Conservation (phyloP, 148 eudicot species). For the Salicornia ramosissima region DNA sequence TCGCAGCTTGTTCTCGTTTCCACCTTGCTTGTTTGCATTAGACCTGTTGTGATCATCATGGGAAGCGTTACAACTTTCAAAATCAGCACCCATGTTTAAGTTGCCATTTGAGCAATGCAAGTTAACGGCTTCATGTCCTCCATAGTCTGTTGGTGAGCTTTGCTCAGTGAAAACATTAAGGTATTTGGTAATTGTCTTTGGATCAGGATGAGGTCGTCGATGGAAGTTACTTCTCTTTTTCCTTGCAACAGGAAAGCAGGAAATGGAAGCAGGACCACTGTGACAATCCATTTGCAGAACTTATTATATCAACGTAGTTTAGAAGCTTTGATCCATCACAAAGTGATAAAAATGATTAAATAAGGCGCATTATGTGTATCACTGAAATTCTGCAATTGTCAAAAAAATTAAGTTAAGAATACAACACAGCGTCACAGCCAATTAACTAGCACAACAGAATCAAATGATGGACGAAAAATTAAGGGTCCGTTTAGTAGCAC, state of each 20-base stretch:
- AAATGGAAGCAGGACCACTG: slow-evolving; percentile 5
- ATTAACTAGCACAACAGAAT: too few relatives aligned
- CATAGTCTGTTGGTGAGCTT: slow-evolving; percentile 15
- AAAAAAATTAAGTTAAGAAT: neutral
- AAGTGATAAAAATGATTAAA: slow-evolving; percentile 2
- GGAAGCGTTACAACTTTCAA: neutral
- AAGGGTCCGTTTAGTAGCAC: too few relatives aligned
- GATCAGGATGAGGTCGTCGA: slow-evolving; percentile 41
- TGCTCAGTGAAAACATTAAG: slow-evolving; percentile 21
- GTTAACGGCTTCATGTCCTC: slow-evolving; percentile 19
- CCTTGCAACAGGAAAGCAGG: slow-evolving; percentile 23
- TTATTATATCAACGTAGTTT: neutral
- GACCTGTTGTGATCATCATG: neutral
- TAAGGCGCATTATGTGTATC: neutral
- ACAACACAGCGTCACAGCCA: neutral
- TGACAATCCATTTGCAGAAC: slow-evolving; percentile 19
- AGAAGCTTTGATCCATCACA: neutral
- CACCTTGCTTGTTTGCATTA: slow-evolving; percentile 10
- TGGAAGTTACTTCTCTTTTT: slow-evolving; percentile 36
- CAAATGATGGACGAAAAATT: too few relatives aligned
- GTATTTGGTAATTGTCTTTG: slow-evolving; percentile 20
- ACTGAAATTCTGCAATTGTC: neutral
- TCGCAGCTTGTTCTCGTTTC: slow-evolving; percentile 27
- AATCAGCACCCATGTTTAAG: neutral
- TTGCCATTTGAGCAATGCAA: slow-evolving; percentile 21